These are phyloP conservation scores for Skeletonema grethae DNA, from an alignment of 108 stramenopile species.

Conservation along the genomic window DNA sequence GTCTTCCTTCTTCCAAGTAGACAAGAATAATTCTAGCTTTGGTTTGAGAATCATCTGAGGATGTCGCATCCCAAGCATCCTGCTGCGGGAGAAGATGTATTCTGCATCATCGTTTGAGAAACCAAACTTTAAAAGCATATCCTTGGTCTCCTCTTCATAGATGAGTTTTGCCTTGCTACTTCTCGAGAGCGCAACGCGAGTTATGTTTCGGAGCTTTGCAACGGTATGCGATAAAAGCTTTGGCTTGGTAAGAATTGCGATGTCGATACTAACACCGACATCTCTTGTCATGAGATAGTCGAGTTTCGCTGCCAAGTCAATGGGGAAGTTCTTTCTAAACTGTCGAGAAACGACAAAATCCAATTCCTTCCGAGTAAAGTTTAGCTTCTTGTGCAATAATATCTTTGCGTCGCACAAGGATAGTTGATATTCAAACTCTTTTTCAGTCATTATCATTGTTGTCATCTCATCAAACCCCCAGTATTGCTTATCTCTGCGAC, in stretches of 20 bases:
- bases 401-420: not conserved
- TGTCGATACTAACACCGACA: not conserved
- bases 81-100: not conserved
- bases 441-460: not conserved
- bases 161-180: not conserved
- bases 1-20: not conserved
- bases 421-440: not conserved
- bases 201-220: not conserved
- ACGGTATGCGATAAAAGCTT: constrained; percentile 7
- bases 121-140: not conserved
- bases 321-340: not conserved
- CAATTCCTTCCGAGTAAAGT: not conserved
- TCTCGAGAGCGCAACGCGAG: not conserved
- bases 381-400: not conserved
- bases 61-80: not conserved
- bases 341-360: not conserved
- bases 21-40: not conserved
- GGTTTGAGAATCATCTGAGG: not conserved
- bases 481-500: constrained; percentile 4
- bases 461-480: not conserved
- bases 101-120: not conserved
- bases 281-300: not conserved
- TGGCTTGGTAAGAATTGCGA: constrained; percentile 1
- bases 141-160: not conserved
- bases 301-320: not conserved